phyloP scores from a whole-genome alignment of 2,329 filamentous ascomycete genomes.

The Cytospora paraplurivora region DNA sequence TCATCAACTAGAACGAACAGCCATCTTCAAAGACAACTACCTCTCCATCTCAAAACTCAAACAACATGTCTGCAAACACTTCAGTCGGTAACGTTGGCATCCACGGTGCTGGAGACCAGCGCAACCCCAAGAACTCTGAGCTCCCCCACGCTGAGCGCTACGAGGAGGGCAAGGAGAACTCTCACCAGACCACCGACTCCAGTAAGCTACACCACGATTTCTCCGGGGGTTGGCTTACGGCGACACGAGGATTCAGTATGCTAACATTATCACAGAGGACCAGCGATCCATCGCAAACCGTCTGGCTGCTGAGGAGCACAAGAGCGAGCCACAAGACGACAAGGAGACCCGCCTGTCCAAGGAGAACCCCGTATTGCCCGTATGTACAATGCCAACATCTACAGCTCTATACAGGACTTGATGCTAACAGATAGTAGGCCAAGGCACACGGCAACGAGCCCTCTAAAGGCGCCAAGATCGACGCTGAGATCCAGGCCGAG shows the following conservation, averaged over 20 bases:
- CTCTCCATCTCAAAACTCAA: background rate
- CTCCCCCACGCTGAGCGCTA: constrained; percentile 58
- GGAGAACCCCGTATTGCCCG: constrained; percentile 63
- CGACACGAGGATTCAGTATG: background rate
- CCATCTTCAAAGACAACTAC: too few species aligned
- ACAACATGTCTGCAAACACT: constrained; percentile 49
- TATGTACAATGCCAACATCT: constrained; percentile 41
- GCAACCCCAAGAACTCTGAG: constrained; percentile 60
- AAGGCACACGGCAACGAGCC: constrained; percentile 72
- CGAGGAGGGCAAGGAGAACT: constrained; percentile 71
- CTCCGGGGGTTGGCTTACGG: too few species aligned
- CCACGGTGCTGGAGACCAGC: constrained; percentile 80
- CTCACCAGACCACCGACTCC: constrained; percentile 69
- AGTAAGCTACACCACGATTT: constrained; percentile 54
- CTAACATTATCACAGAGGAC: constrained; percentile 56
- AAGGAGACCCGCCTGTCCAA: constrained; percentile 47
- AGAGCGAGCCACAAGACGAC: constrained; percentile 47
- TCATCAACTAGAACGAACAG: background rate
- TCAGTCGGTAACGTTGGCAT: constrained; percentile 66
- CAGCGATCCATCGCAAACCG: constrained; percentile 72
- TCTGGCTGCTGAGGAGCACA: constrained; percentile 63
- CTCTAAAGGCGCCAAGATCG: constrained; percentile 70
- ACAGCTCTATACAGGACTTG: background rate
- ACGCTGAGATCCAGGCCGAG: constrained; percentile 67
- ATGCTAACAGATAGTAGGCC: constrained; percentile 47